Base-by-base conservation (phyloP, 352 stramenopile species). In the Phytophthora pinifolia region DNA sequence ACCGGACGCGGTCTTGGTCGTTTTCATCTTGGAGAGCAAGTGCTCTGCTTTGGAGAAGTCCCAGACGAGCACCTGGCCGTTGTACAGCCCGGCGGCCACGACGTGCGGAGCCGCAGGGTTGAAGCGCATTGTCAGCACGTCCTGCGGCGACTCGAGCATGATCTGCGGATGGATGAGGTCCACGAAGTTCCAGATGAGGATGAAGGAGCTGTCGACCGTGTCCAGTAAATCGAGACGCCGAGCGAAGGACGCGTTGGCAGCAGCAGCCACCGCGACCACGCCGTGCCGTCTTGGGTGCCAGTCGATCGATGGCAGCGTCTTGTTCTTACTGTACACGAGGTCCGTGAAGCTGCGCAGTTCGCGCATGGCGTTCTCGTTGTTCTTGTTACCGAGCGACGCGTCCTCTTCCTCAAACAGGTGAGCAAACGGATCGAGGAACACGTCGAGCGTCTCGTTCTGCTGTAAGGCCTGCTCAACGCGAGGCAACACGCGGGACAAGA, bases 171-270 rank as follows among this genome's bases (percentile, higher is more conserved):
- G 87, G 38, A 98, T 97, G n/a, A 97, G 73, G 53, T 98, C 88
- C 5, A 85, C 74, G 57, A 98, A 98, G 56, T 98, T 96, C 93
- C 92, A 98, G 34, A 98, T 76, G 27, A 98, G 62, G 31, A 98
- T 86, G 65, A 89, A 97, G 8, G 90, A 94, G 35, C 76, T 92
- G 51, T 96, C 76, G 13, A 85, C 76, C 38, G 81, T 86, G 46
- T 88, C 74, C 14, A 88, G 61, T 31, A 88, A 46, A 30, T 96
- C 79, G 3, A 96, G 75, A 9, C 89, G 81, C 47, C 93, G 76
- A 22, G 89, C 74, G 44, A 70, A 73, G 9, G 69, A 89, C 8
- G 94, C 74, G 38, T 95, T 97, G 9, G 89, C 81, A 9, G 86
- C 78, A 1, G 88, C 86, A 7, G 86, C 85, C 9, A 97, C 89